Percentiles rank a stretch among this genome's conserved stretches.
phyloP scores from a whole-genome alignment of 2,329 filamentous ascomycete genomes.

The Epichloe brachyelytri region DNA sequence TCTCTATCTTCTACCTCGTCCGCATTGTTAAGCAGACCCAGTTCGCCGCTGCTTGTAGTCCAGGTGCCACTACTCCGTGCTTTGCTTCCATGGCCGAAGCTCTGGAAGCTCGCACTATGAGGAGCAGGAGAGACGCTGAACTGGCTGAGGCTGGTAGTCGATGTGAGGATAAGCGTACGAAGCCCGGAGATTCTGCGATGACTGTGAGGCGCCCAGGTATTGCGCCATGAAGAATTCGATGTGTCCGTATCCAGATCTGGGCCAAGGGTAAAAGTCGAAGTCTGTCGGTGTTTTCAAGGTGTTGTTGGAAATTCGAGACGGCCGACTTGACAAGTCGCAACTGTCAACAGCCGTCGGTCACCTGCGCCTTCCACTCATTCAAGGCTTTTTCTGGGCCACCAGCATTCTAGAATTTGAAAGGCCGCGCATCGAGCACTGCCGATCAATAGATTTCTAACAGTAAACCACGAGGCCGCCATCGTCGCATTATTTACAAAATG shows the following conservation, averaged over 20 bases:
- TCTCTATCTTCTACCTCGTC: constrained; percentile 36
- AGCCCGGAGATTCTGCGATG: constrained; percentile 10
- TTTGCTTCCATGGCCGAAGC: constrained; percentile 10
- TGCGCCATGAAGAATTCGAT: constrained; percentile 6
- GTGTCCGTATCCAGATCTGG: not conserved
- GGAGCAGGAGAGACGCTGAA: constrained; percentile 14
- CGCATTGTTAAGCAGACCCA: constrained; percentile 31
- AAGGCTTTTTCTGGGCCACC: not conserved
- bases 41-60: constrained; percentile 42
- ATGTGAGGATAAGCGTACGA: constrained; percentile 5
- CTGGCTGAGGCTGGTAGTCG: constrained; percentile 14
- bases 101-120: constrained; percentile 14
- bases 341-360: not conserved
- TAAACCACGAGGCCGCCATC: not conserved
- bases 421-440: not conserved
- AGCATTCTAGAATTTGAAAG: not conserved
- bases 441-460: not conserved
- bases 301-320: not conserved
- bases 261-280: not conserved
- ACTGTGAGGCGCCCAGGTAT: constrained; percentile 13
- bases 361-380: not conserved
- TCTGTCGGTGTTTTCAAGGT: not conserved
- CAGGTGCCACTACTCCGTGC: constrained; percentile 40
- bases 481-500: not conserved
- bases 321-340: not conserved